Evolutionary conservation across 1,284 basidiomycete genomes (phyloP).

Genomic region (Pseudozyma tsukubaensis): DNA sequence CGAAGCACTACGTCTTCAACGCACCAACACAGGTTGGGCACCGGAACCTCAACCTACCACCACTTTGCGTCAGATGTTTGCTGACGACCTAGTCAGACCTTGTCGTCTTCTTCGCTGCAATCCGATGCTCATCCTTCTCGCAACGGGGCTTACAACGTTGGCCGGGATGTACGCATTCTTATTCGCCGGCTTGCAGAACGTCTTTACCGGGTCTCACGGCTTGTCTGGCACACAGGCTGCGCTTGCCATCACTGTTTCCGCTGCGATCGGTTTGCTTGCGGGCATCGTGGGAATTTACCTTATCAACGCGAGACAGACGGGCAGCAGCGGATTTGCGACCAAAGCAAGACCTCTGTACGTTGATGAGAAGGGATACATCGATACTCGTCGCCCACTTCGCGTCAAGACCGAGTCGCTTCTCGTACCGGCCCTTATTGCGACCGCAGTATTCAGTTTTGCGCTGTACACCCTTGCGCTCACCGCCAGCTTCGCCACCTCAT

Average conservation of each 20-base stretch:
- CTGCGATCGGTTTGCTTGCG: slow-evolving; percentile 16
- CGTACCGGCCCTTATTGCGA: slow-evolving; percentile 18
- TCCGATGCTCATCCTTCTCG: slow-evolving; percentile 23
- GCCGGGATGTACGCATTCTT: slow-evolving; percentile 39
- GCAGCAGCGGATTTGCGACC: slow-evolving; percentile 10
- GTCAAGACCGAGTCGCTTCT: slow-evolving; percentile 40
- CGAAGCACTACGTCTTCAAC: slow-evolving; percentile 24
- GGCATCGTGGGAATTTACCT: slow-evolving; percentile 19
- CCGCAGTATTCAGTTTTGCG: slow-evolving; percentile 40
- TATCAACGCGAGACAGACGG: slow-evolving; percentile 19
- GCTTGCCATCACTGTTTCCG: slow-evolving; percentile 24
- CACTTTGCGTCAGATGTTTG: slow-evolving; percentile 14
- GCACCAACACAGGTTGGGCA: slow-evolving; percentile 34
- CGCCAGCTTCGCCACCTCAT: slow-evolving; percentile 30
- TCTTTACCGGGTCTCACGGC: slow-evolving; percentile 27
- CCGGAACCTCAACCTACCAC: slow-evolving; percentile 43
- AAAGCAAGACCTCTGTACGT: slow-evolving; percentile 41
- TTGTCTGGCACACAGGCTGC: slow-evolving; percentile 15
- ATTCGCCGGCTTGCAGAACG: slow-evolving; percentile 24
- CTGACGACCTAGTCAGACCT: slow-evolving; percentile 27
- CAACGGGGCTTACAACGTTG: slow-evolving; percentile 15
- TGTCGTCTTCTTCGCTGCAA: slow-evolving; percentile 30
- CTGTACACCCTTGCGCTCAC: slow-evolving; percentile 48
- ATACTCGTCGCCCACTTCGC: slow-evolving; percentile 35
- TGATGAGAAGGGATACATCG: slow-evolving; percentile 58